Evolutionary conservation across 495 filamentous ascomycete species (phyloP).

Genomic region (Aspergillus campestris): DNA sequence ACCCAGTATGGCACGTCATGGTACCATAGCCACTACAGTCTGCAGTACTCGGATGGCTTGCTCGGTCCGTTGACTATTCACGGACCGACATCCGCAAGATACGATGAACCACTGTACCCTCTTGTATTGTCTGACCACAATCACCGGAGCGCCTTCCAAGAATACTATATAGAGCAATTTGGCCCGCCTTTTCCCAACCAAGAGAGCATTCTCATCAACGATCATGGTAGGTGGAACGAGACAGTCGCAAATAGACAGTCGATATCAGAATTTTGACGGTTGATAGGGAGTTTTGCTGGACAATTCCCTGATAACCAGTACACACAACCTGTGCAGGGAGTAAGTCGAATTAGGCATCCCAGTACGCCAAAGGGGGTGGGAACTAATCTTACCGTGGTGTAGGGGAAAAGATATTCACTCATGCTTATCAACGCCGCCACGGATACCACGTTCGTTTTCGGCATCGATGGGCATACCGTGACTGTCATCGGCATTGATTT

Average conservation of each 20-base stretch:
- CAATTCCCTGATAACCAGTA: not conserved
- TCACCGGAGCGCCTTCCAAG: conserved; percentile 6
- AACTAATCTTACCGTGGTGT: too few species aligned
- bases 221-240: conserved; percentile 6
- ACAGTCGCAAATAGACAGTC: not conserved
- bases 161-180: conserved; percentile 2
- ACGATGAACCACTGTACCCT: conserved; percentile 49
- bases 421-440: too few species aligned
- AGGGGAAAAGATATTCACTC: too few species aligned
- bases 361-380: too few species aligned
- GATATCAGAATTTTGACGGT: not conserved
- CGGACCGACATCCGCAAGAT: conserved; percentile 48
- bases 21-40: conserved; percentile 64
- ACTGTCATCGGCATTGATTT: too few species aligned
- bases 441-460: too few species aligned
- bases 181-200: not conserved
- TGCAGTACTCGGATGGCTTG: conserved; percentile 40
- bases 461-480: too few species aligned
- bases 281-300: not conserved
- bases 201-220: conserved; percentile 13
- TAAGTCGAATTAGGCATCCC: not conserved
- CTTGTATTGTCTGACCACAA: conserved; percentile 53
- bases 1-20: conserved; percentile 64
- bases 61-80: conserved; percentile 21
- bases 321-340: not conserved